A percentile compares a stretch with the other conserved stretches of the same genome.
phyloP scores from a whole-genome alignment of 1,284 basidiomycete species.

The Acaromyces ingoldii region DNA sequence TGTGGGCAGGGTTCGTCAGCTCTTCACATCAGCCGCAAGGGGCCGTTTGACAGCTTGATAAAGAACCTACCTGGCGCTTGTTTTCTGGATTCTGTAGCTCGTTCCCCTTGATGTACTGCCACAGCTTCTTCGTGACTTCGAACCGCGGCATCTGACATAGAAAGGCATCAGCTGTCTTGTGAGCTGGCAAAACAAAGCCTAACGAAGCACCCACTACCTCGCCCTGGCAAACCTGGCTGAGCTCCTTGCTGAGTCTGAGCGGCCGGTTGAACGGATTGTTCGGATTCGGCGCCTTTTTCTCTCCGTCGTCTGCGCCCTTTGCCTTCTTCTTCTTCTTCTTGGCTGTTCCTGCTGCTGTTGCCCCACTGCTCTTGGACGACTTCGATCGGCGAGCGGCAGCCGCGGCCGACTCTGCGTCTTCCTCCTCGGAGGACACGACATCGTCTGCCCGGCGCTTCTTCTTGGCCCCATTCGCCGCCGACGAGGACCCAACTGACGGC shows the following conservation, averaged over 20 bases:
- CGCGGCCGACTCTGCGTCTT: conserved; percentile 4
- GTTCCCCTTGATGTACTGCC: conserved; percentile 75
- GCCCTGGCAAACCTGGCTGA: conserved; percentile 48
- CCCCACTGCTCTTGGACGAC: conserved; percentile 19
- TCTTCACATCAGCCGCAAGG: no score
- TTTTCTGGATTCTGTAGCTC: conserved; percentile 74
- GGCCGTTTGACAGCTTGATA: background rate
- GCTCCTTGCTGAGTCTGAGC: conserved; percentile 32
- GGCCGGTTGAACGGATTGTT: conserved; percentile 50
- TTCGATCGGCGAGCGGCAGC: background rate
- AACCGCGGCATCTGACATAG: conserved; percentile 65
- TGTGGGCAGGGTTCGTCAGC: no score
- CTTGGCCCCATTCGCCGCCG: conserved; percentile 5
- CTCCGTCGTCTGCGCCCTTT: conserved; percentile 15
- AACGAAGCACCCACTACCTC: conserved; percentile 24
- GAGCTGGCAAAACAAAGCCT: background rate
- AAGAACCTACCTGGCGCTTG: conserved; percentile 54
- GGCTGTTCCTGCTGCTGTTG: conserved; percentile 16
- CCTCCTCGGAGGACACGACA: conserved; percentile 8
- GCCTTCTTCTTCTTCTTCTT: conserved; percentile 42
- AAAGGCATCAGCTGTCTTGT: background rate
- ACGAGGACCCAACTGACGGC: conserved; percentile 9
- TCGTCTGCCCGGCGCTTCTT: conserved; percentile 11
- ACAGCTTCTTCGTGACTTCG: conserved; percentile 80
- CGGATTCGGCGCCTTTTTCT: conserved; percentile 40